Percentiles rank a stretch among this genome's conserved stretches.
These are phyloP conservation scores for Shiraia sp. DNA, from an alignment of 2,329 filamentous ascomycete genomes.

Conservation along the genomic window DNA sequence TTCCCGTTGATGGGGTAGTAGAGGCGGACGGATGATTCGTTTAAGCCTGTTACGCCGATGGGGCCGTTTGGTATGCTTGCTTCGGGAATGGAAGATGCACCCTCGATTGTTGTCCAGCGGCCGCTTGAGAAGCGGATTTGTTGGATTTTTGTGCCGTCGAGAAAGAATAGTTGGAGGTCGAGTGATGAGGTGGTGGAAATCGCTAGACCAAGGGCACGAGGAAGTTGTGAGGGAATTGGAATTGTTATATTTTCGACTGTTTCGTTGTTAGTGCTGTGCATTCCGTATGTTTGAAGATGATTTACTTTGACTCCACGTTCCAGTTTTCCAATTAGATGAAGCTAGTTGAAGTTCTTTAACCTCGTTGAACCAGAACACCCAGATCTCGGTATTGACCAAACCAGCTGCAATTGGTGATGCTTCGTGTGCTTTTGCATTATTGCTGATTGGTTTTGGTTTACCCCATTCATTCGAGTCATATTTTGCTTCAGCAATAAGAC, in stretches of 20 bases:
- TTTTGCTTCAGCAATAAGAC: neutral
- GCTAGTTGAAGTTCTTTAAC: neutral
- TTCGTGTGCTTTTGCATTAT: neutral
- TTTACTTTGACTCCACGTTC: neutral
- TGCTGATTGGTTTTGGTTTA: neutral
- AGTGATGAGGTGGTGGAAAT: too few relatives aligned
- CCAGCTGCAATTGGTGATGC: neutral
- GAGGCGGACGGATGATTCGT: neutral
- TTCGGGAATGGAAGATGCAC: too few relatives aligned
- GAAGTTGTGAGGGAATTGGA: too few relatives aligned
- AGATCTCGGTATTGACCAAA: neutral
- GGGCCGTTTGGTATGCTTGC: too few relatives aligned
- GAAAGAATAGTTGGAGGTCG: too few relatives aligned
- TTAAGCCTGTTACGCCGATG: too few relatives aligned
- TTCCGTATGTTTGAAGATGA: too few relatives aligned
- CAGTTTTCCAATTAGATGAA: neutral
- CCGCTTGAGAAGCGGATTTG: too few relatives aligned
- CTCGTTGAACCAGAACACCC: neutral
- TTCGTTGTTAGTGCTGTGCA: neutral
- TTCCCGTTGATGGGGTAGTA: neutral
- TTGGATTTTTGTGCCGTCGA: too few relatives aligned
- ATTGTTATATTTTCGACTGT: neutral
- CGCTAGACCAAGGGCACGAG: too few relatives aligned
- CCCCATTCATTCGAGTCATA: neutral
- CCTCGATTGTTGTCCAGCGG: too few relatives aligned